phyloP scores from a whole-genome alignment of 2,329 filamentous ascomycete species.

The Ophiostoma quercus region DNA sequence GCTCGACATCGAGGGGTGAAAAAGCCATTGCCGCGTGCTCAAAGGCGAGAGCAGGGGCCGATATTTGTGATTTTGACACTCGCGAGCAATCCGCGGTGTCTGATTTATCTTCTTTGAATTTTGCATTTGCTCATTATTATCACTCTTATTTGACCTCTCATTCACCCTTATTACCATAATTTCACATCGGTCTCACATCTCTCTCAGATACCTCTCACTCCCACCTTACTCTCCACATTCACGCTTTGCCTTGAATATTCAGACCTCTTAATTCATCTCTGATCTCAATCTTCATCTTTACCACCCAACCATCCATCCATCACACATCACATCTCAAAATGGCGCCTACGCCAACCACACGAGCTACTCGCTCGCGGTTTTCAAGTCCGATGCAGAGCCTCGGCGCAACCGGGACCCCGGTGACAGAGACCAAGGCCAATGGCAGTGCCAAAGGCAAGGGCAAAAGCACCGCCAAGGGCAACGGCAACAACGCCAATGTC shows the following conservation, averaged over 20 bases:
- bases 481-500: constrained; percentile 15
- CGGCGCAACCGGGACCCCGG: constrained; percentile 26
- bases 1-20: not conserved
- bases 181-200: not conserved
- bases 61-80: not conserved
- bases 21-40: not conserved
- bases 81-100: not conserved
- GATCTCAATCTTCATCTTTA: not conserved
- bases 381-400: constrained; percentile 45
- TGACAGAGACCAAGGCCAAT: not conserved
- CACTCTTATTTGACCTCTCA: not conserved
- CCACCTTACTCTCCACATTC: not conserved
- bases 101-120: not conserved
- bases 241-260: not conserved
- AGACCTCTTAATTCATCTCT: not conserved
- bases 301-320: not conserved
- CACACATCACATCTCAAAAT: constrained; percentile 23
- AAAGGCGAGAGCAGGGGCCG: not conserved
- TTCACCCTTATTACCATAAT: not conserved
- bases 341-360: constrained; percentile 39
- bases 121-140: not conserved
- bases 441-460: not conserved
- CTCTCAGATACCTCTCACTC: not conserved
- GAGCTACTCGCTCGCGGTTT: constrained; percentile 52
- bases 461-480: not conserved